These are phyloP conservation scores for Imleria badia DNA, from an alignment of 768 basidiomycete species.

Conservation along the genomic window DNA sequence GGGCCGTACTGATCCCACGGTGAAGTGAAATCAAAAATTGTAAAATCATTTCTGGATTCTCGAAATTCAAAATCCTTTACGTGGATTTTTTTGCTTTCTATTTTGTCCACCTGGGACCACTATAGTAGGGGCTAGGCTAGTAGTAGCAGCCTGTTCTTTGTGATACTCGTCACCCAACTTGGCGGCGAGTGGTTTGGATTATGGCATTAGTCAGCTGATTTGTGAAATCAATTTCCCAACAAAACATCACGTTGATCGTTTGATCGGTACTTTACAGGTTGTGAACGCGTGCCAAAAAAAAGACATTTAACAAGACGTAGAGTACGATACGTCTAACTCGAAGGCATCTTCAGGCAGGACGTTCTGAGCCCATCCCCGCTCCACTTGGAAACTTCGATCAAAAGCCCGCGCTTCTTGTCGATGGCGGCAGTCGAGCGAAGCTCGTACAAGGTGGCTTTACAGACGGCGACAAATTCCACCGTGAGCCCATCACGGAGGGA, in stretches of 20 bases:
- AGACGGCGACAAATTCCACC: background rate
- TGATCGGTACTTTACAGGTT: background rate
- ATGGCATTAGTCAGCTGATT: no score
- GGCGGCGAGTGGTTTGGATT: no score
- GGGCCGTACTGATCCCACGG: no score
- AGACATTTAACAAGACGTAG: background rate
- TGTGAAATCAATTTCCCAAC: no score
- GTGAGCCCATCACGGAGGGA: background rate
- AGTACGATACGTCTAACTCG: conserved; percentile 36
- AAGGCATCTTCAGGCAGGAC: conserved; percentile 76
- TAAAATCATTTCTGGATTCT: no score
- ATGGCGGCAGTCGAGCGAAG: conserved; percentile 69
- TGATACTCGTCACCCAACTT: no score
- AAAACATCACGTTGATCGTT: background rate
- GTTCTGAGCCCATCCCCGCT: conserved; percentile 81
- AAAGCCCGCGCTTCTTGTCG: conserved; percentile 73
- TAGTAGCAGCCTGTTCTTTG: no score
- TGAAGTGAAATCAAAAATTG: no score
- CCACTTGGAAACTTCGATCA: conserved; percentile 81
- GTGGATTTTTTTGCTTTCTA: no score
- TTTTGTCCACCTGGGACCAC: no score
- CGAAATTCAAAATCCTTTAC: no score
- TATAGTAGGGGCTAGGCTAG: no score
- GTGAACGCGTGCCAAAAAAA: background rate
- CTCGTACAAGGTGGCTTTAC: conserved; percentile 75